These are phyloP conservation scores for Beauveria rudraprayagi DNA, from an alignment of 2,329 filamentous ascomycete genomes.

Conservation along the genomic window DNA sequence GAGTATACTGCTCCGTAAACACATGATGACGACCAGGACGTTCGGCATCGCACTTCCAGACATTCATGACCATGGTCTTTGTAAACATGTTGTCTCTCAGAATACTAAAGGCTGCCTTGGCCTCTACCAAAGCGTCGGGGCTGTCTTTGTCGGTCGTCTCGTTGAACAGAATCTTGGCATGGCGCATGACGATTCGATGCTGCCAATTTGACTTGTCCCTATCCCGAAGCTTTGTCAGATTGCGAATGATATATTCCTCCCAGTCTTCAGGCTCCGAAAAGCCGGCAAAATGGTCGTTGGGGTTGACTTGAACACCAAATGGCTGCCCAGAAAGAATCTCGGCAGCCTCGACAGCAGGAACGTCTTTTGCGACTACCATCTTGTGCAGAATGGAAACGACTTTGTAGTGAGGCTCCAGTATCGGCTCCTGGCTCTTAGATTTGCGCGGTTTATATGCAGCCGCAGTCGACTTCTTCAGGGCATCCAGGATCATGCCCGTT, in stretches of 20 bases:
- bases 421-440: conserved; percentile 59
- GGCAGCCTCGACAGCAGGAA: conserved; percentile 40
- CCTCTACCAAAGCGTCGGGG: conserved; percentile 50
- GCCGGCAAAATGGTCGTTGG: conserved; percentile 26
- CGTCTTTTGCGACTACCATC: conserved; percentile 52
- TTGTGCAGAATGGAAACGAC: conserved; percentile 77
- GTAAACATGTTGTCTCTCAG: conserved; percentile 70
- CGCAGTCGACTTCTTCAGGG: conserved; percentile 43
- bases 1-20: conserved; percentile 79
- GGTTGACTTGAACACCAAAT: conserved; percentile 32
- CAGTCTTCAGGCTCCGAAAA: conserved; percentile 47
- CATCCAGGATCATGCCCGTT: conserved; percentile 34
- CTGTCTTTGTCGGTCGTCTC: conserved; percentile 25
- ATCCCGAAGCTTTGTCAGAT: conserved; percentile 43
- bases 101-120: conserved; percentile 71
- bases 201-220: conserved; percentile 95
- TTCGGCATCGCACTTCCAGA: conserved; percentile 90
- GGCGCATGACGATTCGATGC: conserved; percentile 78
- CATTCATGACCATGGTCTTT: conserved; percentile 89
- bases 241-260: conserved; percentile 47
- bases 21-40: conserved; percentile 79
- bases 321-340: conserved; percentile 49
- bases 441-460: conserved; percentile 45
- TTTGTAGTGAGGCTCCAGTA: conserved; percentile 90
- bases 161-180: conserved; percentile 49